These are phyloP conservation scores for Colletotrichum sp. DNA, from an alignment of 2,329 filamentous ascomycete genomes.

Conservation along the genomic window DNA sequence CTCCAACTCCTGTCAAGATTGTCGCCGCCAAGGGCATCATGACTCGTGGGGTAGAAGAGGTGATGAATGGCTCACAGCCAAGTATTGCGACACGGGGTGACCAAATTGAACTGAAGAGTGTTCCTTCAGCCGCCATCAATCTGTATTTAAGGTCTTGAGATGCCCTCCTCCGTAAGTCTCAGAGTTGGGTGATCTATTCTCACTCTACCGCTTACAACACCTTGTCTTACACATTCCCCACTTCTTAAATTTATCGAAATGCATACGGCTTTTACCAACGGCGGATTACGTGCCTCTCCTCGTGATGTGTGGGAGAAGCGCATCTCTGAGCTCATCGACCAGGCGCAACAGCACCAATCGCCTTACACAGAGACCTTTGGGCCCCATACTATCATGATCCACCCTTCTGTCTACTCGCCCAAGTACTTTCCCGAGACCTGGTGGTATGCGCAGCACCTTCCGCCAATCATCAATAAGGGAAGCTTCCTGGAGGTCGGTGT, in stretches of 20 bases:
- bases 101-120: neutral
- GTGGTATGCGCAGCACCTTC: neutral
- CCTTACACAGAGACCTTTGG: neutral
- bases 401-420: neutral
- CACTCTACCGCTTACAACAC: neutral
- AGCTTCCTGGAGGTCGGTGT: neutral
- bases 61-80: neutral
- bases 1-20: neutral
- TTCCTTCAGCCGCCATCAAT: neutral
- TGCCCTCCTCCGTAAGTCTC: neutral
- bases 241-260: neutral
- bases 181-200: neutral
- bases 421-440: neutral
- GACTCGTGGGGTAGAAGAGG: neutral
- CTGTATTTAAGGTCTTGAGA: neutral
- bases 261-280: neutral
- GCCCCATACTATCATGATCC: neutral
- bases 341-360: neutral
- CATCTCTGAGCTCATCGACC: neutral
- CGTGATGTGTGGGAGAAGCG: neutral
- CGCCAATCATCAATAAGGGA: neutral
- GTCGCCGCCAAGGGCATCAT: neutral
- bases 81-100: neutral
- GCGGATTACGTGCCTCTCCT: neutral
- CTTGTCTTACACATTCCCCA: rapidly evolving